Conservation (phyloP, 345 rosid species). For the Melaleuca alternifolia region DNA sequence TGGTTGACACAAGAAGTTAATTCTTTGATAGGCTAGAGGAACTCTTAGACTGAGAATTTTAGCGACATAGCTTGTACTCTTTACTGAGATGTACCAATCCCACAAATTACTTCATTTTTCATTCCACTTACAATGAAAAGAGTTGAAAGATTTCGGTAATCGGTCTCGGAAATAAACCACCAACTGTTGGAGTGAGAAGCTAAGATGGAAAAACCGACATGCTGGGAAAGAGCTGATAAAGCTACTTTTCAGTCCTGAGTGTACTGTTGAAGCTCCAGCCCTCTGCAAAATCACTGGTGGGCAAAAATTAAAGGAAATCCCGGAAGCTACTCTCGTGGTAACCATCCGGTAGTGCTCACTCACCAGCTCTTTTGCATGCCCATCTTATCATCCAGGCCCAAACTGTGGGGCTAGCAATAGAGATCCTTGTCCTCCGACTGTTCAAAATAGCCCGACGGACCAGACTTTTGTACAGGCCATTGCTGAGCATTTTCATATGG, state of each 20-base stretch:
- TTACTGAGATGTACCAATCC: neutral
- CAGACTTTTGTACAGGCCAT: constrained; percentile 45
- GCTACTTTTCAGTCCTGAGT: constrained; percentile 7
- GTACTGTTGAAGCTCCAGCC: constrained; percentile 33
- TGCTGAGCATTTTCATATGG: constrained; percentile 54
- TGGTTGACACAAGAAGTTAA: neutral
- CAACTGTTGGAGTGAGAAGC: neutral
- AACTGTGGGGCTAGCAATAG: constrained; percentile 42
- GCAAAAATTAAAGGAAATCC: constrained; percentile 43
- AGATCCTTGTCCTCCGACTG: constrained; percentile 22
- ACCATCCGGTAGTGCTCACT: constrained; percentile 24
- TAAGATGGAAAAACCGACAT: neutral
- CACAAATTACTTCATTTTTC: neutral
- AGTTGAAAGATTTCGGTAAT: neutral
- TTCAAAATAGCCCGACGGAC: constrained; percentile 34
- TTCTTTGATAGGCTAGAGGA: neutral
- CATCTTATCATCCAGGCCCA: constrained; percentile 47
- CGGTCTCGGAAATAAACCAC: no score
- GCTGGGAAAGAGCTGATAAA: neutral
- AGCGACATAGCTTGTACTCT: neutral
- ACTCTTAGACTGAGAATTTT: neutral
- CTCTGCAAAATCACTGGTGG: constrained; percentile 25
- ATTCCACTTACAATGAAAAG: neutral
- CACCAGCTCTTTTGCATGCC: constrained; percentile 31
- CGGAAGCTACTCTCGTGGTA: constrained; percentile 43